Conservation (phyloP, 2,329 filamentous ascomycete species). For the Aplosporella prunicola region DNA sequence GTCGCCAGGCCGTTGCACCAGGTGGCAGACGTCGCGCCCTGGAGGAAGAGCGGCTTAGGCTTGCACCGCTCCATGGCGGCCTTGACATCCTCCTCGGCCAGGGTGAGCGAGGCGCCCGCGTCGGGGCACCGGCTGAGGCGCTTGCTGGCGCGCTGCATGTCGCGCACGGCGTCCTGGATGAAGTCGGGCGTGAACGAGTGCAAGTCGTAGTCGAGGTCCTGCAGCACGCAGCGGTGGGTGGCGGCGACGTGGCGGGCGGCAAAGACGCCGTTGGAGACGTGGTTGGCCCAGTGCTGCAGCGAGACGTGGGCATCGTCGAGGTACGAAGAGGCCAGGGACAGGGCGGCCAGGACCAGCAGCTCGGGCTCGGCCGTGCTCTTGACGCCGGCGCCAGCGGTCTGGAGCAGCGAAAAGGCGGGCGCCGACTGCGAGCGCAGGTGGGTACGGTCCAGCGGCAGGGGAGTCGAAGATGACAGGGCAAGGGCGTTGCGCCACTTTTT, state of each 20-base stretch:
- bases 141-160: slow-evolving; percentile 20
- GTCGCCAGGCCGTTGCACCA: slow-evolving; percentile 27
- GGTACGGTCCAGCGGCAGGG: slow-evolving; percentile 14
- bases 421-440: slow-evolving; percentile 12
- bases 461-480: slow-evolving; percentile 14
- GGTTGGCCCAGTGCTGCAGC: slow-evolving; percentile 24
- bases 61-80: slow-evolving; percentile 12
- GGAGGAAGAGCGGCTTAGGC: slow-evolving; percentile 19
- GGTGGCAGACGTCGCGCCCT: slow-evolving; percentile 18
- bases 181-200: slow-evolving; percentile 24
- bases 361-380: slow-evolving; percentile 19
- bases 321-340: slow-evolving; percentile 26
- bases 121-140: slow-evolving; percentile 7
- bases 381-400: slow-evolving; percentile 1
- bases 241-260: slow-evolving; percentile 22
- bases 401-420: slow-evolving; percentile 4
- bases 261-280: slow-evolving; percentile 20
- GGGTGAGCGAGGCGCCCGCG: not conserved
- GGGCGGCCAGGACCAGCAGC: slow-evolving; percentile 26
- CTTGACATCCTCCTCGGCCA: slow-evolving; percentile 14
- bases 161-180: slow-evolving; percentile 21
- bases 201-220: slow-evolving; percentile 30
- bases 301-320: slow-evolving; percentile 23
- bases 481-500: slow-evolving; percentile 21
- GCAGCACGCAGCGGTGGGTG: slow-evolving; percentile 25